These are phyloP conservation scores for Gilbertella persicaria DNA, from an alignment of 371 early-diverging fungal genomes.

Conservation along the genomic window DNA sequence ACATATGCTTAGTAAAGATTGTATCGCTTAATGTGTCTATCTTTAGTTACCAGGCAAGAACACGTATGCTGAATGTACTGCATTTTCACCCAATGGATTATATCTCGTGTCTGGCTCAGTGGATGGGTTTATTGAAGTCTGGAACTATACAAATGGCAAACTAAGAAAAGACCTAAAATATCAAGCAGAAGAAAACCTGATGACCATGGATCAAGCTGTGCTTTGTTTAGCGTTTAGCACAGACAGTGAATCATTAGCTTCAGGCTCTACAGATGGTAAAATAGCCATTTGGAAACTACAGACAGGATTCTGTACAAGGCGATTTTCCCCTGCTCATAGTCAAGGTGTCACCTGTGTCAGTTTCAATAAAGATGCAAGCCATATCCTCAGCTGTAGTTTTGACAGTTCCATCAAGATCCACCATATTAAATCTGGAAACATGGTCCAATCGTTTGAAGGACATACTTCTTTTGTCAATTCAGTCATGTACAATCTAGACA, in stretches of 20 bases:
- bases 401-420: slow-evolving; percentile 83
- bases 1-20: neutral
- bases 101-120: slow-evolving; percentile 85
- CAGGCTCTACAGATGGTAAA: slow-evolving; percentile 87
- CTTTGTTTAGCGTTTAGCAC: slow-evolving; percentile 74
- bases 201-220: slow-evolving; percentile 93
- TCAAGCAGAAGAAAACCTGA: slow-evolving; percentile 88
- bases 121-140: slow-evolving; percentile 95
- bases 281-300: slow-evolving; percentile 87
- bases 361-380: slow-evolving; percentile 78
- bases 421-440: slow-evolving; percentile 88
- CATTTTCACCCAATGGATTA: slow-evolving; percentile 86
- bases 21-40: neutral
- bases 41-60: slow-evolving; percentile 83
- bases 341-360: slow-evolving; percentile 82
- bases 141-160: slow-evolving; percentile 91
- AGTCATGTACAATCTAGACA: slow-evolving; percentile 71
- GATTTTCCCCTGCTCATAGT: slow-evolving; percentile 82
- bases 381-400: slow-evolving; percentile 83
- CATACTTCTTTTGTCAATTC: slow-evolving; percentile 90
- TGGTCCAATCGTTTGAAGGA: slow-evolving; percentile 87
- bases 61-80: slow-evolving; percentile 78
- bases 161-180: slow-evolving; percentile 87
- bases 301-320: slow-evolving; percentile 73
- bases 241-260: slow-evolving; percentile 80